A percentile compares a stretch with the other conserved stretches of the same genome.
Conservation (phyloP, 2,329 filamentous ascomycete species). For the Trichoderma koningii region DNA sequence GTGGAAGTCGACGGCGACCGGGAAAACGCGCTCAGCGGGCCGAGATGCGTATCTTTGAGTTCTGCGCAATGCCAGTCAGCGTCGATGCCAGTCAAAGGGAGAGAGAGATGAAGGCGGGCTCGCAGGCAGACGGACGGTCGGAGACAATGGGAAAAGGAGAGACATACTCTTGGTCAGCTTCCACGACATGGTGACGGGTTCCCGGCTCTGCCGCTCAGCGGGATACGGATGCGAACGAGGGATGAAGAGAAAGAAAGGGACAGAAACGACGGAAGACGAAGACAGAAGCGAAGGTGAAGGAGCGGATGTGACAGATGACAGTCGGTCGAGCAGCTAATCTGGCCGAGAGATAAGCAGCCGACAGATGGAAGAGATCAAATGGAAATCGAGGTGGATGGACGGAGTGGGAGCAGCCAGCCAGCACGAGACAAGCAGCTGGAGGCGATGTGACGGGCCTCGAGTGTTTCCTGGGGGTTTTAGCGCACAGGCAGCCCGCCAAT, state of each 20-base stretch:
- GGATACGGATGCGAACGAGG: background rate
- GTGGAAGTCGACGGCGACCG: slow-evolving; percentile 91
- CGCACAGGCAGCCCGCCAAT: slow-evolving; percentile 22
- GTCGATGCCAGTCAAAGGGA: background rate
- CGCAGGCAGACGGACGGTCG: background rate
- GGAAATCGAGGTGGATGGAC: slow-evolving; percentile 3
- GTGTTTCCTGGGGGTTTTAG: slow-evolving; percentile 12
- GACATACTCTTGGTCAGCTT: slow-evolving; percentile 58
- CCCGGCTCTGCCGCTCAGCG: slow-evolving; percentile 21
- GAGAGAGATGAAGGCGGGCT: background rate
- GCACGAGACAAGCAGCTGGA: background rate
- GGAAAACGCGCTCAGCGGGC: slow-evolving; percentile 85
- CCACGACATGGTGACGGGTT: slow-evolving; percentile 54
- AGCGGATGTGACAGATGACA: slow-evolving; percentile 16
- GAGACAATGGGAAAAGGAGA: slow-evolving; percentile 12
- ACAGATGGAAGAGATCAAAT: background rate
- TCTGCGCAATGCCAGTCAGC: slow-evolving; percentile 47
- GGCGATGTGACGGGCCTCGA: slow-evolving; percentile 18
- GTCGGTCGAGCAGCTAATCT: slow-evolving; percentile 7
- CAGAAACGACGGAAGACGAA: slow-evolving; percentile 21
- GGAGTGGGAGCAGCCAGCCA: slow-evolving; percentile 21
- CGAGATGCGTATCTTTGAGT: slow-evolving; percentile 96
- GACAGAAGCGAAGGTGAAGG: slow-evolving; percentile 6
- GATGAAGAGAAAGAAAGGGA: background rate
- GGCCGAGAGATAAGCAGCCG: slow-evolving; percentile 17